Percentiles rank a stretch among this genome's conserved stretches.
These are phyloP conservation scores for Tubosaeta sp. DNA, from an alignment of 768 basidiomycete species.

Conservation along the genomic window DNA sequence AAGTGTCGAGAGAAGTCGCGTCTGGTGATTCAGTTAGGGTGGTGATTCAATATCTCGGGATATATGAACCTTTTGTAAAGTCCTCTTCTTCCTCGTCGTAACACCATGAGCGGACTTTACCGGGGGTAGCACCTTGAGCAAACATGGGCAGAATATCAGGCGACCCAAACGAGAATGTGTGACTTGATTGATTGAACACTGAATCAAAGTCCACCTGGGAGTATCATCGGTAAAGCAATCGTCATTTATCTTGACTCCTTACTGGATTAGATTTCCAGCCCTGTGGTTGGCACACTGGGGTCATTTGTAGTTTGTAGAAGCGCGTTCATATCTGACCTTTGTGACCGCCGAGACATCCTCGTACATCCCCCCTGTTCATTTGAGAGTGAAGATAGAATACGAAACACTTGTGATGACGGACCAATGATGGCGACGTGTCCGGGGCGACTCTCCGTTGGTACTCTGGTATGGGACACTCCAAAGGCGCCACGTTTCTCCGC, in stretches of 20 bases:
- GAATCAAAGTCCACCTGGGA: conserved; percentile 72
- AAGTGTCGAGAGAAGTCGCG: conserved; percentile 70
- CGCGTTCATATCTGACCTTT: conserved; percentile 44
- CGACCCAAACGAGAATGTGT: conserved; percentile 80
- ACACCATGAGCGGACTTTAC: conserved; percentile 69
- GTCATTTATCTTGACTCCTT: background rate
- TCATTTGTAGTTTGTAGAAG: conserved; percentile 4
- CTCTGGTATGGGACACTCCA: conserved; percentile 81
- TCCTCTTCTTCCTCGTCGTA: conserved; percentile 79
- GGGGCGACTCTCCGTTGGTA: conserved; percentile 84
- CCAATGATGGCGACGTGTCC: conserved; percentile 89
- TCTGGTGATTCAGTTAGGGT: conserved; percentile 37
- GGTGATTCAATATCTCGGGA: background rate
- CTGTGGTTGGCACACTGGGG: conserved; percentile 31
- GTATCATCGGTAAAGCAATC: background rate
- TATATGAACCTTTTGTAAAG: conserved; percentile 68
- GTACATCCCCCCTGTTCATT: conserved; percentile 76
- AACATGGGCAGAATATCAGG: conserved; percentile 92
- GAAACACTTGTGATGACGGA: conserved; percentile 20
- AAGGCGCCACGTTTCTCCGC: conserved; percentile 66
- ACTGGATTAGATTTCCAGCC: conserved; percentile 88
- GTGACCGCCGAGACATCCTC: conserved; percentile 88
- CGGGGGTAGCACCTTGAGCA: conserved; percentile 62
- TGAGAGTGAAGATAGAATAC: conserved; percentile 2
- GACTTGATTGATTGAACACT: conserved; percentile 76